A percentile compares a stretch with the other conserved stretches of the same genome.
Evolutionary conservation across 2,329 filamentous ascomycete species (phyloP).

Genomic region (Xylariaceae sp.): DNA sequence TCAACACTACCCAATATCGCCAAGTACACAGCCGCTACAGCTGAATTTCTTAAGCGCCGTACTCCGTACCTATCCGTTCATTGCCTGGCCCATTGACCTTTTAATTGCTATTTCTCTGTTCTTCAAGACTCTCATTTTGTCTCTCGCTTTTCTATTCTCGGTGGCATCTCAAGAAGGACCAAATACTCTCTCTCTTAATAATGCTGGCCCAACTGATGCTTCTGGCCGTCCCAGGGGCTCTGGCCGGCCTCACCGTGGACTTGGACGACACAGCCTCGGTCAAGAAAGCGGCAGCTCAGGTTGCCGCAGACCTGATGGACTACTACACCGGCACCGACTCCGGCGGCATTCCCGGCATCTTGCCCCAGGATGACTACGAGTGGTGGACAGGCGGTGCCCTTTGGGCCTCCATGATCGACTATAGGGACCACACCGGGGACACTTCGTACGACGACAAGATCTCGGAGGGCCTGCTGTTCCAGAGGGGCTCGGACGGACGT

Average conservation of each 20-base stretch:
- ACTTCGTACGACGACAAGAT: conserved; percentile 39
- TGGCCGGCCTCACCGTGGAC: conserved; percentile 17
- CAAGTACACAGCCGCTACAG: too few species aligned
- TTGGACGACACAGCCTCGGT: conserved; percentile 20
- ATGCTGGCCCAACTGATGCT: conserved; percentile 13
- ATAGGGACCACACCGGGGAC: conserved; percentile 45
- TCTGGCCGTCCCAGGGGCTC: conserved; percentile 11
- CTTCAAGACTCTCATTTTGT: conserved; percentile 16
- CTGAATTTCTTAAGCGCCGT: too few species aligned
- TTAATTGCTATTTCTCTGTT: neutral
- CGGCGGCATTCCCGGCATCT: conserved; percentile 16
- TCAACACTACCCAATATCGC: too few species aligned
- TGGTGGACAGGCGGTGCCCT: conserved; percentile 47
- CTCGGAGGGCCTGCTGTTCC: conserved; percentile 33
- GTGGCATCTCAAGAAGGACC: too few species aligned
- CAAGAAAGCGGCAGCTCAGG: conserved; percentile 18
- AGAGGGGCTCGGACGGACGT: conserved; percentile 34
- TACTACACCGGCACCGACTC: conserved; percentile 19
- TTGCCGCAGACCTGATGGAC: conserved; percentile 23
- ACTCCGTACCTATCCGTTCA: neutral
- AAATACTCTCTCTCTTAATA: too few species aligned
- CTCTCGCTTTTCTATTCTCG: conserved; percentile 5
- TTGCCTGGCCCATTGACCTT: neutral
- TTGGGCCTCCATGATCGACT: conserved; percentile 44
- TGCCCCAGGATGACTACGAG: conserved; percentile 28